A percentile compares a stretch with the other conserved stretches of the same genome.
phyloP scores from a whole-genome alignment of 108 stramenopile genomes.

The Fragilariopsis cylindrus region DNA sequence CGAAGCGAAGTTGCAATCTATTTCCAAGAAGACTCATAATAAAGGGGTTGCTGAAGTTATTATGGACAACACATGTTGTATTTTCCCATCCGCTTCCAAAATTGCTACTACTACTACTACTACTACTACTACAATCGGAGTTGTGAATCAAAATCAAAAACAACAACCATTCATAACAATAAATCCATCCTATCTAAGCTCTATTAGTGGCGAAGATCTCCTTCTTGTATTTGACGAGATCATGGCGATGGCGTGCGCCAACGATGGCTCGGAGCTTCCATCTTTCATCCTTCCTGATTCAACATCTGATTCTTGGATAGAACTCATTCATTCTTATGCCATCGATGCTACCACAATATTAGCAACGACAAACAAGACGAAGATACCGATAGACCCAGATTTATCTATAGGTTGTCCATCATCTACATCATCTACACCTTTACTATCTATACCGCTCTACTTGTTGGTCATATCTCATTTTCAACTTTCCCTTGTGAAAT shows the following conservation, averaged over 20 bases:
- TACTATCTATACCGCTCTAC: conserved; percentile 21
- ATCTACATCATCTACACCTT: no score
- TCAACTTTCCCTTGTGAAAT: conserved; percentile 21
- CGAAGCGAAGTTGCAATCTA: conserved; percentile 8
- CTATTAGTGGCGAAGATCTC: conserved; percentile 25
- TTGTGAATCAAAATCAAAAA: not conserved
- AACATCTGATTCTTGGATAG: conserved; percentile 17
- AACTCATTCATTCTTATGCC: conserved; percentile 23
- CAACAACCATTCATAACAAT: conserved; percentile 20
- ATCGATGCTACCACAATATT: not conserved
- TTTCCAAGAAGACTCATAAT: conserved; percentile 11
- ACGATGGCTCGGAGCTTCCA: not conserved
- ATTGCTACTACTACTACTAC: conserved; percentile 11
- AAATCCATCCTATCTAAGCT: conserved; percentile 19
- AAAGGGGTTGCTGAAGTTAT: conserved; percentile 7
- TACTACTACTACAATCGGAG: not conserved
- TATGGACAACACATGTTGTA: conserved; percentile 16
- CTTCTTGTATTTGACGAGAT: conserved; percentile 33
- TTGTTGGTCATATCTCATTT: conserved; percentile 29
- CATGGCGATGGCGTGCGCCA: conserved; percentile 17
- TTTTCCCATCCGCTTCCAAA: conserved; percentile 22
- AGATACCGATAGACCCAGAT: no score
- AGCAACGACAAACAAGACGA: not conserved
- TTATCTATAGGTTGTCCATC: no score
- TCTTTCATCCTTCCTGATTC: conserved; percentile 19